Evolutionary conservation across 2,329 filamentous ascomycete genomes (phyloP).

Genomic region (Didymella glomerata): DNA sequence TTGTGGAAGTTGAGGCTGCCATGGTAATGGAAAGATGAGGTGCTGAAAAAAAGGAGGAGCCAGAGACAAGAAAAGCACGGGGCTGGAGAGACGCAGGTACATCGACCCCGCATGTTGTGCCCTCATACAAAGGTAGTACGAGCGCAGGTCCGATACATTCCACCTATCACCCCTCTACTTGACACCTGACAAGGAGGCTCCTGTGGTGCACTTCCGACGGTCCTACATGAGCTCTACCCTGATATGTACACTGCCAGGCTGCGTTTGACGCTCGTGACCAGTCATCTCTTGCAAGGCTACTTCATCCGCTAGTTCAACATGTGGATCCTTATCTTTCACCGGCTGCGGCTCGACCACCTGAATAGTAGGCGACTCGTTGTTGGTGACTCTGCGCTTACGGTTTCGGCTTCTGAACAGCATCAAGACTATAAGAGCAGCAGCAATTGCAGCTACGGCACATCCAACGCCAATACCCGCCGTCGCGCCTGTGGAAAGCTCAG

Average conservation of each 20-base stretch:
- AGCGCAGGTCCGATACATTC: neutral
- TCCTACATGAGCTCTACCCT: neutral
- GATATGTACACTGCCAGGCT: neutral
- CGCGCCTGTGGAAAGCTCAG: neutral
- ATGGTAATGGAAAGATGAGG: neutral
- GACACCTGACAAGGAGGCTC: neutral
- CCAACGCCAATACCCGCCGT: constrained; percentile 2
- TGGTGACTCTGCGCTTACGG: neutral
- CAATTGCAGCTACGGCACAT: neutral
- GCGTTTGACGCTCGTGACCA: neutral
- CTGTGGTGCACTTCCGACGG: neutral
- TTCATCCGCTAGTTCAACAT: constrained; percentile 1
- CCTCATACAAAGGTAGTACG: neutral
- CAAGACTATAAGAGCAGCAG: neutral
- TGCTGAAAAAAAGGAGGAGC: neutral
- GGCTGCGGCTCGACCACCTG: neutral
- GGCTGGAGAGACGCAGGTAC: neutral
- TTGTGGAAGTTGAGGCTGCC: neutral
- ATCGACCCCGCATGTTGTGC: neutral
- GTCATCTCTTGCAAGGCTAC: constrained; percentile 2
- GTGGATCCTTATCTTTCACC: neutral
- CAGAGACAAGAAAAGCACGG: neutral
- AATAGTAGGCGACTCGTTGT: neutral
- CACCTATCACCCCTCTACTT: neutral
- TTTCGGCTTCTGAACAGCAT: constrained; percentile 1